A percentile compares a stretch with the other conserved stretches of the same genome.
Conservation (phyloP, 2,329 filamentous ascomycete genomes). For the Fusarium keratoplasticum region DNA sequence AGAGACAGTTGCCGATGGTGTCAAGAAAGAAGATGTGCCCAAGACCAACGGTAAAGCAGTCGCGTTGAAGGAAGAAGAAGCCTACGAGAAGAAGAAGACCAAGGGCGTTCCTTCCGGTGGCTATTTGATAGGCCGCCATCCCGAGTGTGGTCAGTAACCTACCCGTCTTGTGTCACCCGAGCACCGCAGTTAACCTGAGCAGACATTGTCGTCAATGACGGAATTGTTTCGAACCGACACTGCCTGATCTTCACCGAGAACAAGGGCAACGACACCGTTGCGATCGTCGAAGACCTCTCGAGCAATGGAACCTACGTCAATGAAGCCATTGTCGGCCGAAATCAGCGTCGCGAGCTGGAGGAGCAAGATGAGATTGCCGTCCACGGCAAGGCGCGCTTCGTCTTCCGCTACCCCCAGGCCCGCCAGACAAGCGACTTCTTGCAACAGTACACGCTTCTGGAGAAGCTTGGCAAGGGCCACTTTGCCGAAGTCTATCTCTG, state of each 20-base stretch:
- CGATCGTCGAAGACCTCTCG: constrained; percentile 91
- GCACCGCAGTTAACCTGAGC: constrained; percentile 11
- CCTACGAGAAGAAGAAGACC: constrained; percentile 72
- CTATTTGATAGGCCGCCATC: constrained; percentile 91
- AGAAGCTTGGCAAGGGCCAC: constrained; percentile 92
- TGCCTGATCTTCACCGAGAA: constrained; percentile 75
- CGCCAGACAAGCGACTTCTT: constrained; percentile 81
- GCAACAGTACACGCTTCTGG: constrained; percentile 85
- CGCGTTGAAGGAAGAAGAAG: constrained; percentile 65
- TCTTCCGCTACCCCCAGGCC: constrained; percentile 88
- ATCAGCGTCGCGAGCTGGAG: constrained; percentile 87
- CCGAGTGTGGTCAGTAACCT: constrained; percentile 81
- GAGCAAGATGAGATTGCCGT: constrained; percentile 94
- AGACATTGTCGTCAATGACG: constrained; percentile 80
- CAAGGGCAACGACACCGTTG: constrained; percentile 69
- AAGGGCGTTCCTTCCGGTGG: constrained; percentile 78
- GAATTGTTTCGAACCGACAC: constrained; percentile 88
- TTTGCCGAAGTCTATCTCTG: constrained; percentile 95
- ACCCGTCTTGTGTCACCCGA: neutral
- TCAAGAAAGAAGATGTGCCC: constrained; percentile 53
- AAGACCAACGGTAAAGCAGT: constrained; percentile 59
- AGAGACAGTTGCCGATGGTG: constrained; percentile 53
- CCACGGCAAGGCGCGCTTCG: constrained; percentile 84
- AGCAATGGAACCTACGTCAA: constrained; percentile 98
- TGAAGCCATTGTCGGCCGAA: constrained; percentile 88